These are phyloP conservation scores for Vicia faba DNA, from an alignment of 306 rosid genomes.

Conservation along the genomic window DNA sequence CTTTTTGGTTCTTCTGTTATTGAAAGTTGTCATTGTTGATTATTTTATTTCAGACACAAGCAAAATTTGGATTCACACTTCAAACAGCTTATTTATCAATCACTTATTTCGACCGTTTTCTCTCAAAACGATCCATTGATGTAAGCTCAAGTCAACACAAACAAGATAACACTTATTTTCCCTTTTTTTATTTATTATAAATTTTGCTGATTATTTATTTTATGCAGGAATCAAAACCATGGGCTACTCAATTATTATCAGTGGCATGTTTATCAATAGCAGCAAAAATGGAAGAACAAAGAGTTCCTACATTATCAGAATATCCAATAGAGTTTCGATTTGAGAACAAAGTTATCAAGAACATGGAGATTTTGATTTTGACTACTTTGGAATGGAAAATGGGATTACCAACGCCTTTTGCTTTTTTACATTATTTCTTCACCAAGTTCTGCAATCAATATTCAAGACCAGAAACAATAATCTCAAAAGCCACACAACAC, in stretches of 20 bases:
- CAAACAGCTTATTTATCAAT: slow-evolving; percentile 72
- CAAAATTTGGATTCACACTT: slow-evolving; percentile 61
- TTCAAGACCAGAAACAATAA: slow-evolving; percentile 44
- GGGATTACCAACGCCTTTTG: slow-evolving; percentile 81
- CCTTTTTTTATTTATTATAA: background rate
- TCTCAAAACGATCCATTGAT: slow-evolving; percentile 65
- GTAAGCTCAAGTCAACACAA: slow-evolving; percentile 44
- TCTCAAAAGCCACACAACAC: slow-evolving; percentile 56
- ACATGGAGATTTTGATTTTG: slow-evolving; percentile 74
- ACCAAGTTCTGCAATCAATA: slow-evolving; percentile 51
- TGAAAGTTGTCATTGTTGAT: slow-evolving; percentile 34
- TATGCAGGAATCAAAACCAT: slow-evolving; percentile 64
- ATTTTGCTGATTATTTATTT: slow-evolving; percentile 12
- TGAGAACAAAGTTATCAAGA: slow-evolving; percentile 59
- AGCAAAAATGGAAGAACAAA: slow-evolving; percentile 89
- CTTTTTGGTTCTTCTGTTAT: slow-evolving; percentile 19
- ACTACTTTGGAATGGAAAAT: slow-evolving; percentile 78
- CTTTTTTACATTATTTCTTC: slow-evolving; percentile 66
- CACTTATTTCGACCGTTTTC: slow-evolving; percentile 78
- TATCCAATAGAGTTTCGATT: slow-evolving; percentile 53
- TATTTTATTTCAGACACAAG: slow-evolving; percentile 58
- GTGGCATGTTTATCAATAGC: slow-evolving; percentile 83
- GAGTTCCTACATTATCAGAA: slow-evolving; percentile 57
- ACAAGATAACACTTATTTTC: background rate
- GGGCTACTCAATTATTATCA: slow-evolving; percentile 73